phyloP scores from a whole-genome alignment of 768 basidiomycete species.

The Mrakia blollopis region DNA sequence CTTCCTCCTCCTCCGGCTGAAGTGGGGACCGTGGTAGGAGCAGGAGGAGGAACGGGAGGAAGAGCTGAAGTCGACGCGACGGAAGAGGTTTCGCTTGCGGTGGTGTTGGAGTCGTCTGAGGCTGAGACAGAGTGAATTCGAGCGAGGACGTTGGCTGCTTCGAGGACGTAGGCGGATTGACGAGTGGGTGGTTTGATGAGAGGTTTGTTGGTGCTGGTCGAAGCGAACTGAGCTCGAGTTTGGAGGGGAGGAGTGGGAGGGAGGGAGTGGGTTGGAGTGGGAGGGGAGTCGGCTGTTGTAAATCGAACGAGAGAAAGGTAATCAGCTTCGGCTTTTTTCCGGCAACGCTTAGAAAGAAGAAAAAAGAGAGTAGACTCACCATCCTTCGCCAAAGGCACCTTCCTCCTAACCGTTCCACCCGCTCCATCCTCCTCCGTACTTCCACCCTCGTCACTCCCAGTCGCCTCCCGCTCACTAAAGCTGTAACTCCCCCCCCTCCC shows the following conservation, averaged over 20 bases:
- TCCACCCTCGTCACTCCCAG: background rate
- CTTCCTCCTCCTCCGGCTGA: too few relatives aligned
- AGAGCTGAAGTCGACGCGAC: conserved; percentile 8
- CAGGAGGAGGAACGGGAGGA: background rate
- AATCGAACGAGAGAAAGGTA: background rate
- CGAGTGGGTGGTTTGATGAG: conserved; percentile 15
- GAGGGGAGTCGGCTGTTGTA: background rate
- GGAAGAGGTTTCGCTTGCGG: conserved; percentile 1
- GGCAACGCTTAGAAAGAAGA: too few relatives aligned
- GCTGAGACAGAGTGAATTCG: conserved; percentile 9
- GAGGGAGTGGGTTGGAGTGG: conserved; percentile 12
- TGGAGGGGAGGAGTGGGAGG: conserved; percentile 23
- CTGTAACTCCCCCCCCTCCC: conserved; percentile 3
- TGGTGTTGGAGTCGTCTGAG: background rate
- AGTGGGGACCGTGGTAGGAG: background rate
- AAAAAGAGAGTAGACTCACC: background rate
- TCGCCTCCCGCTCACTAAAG: conserved; percentile 22
- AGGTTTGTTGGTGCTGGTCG: background rate
- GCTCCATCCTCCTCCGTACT: conserved; percentile 12
- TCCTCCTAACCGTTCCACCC: conserved; percentile 21
- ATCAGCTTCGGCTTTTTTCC: background rate
- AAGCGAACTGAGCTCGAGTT: background rate
- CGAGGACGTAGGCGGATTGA: conserved; percentile 25
- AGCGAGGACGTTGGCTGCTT: conserved; percentile 11
- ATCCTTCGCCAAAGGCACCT: background rate